Base-by-base conservation (phyloP, 495 filamentous ascomycete species). In the Aspergillus bridgeri region DNA sequence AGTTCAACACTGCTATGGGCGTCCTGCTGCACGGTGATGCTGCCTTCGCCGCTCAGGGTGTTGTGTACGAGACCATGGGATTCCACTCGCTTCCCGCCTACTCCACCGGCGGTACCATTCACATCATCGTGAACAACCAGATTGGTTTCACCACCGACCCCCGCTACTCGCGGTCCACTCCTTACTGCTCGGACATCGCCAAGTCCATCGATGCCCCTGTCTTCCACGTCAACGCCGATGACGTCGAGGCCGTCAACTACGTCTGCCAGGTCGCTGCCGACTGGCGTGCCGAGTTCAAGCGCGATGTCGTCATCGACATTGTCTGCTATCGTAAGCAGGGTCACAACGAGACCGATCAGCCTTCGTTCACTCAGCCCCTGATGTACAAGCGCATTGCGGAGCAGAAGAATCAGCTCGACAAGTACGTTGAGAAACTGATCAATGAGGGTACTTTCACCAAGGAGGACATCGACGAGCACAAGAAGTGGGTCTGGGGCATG, bases 131-230 rank as follows among this genome's bases (percentile, higher is more conserved):
- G 63, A 98, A 98, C 85, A 98, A 98, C 83, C 94, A 98, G 80
- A 98, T 98, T 71, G 94, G 94, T 71, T 98, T 98, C 82, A 98
- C 94, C 54, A 98, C 94, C n/a, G 94, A 98, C 71, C 94, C 94
- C 62, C 92, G 94, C 56, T 98, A 93, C 71, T 84, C 94, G 64
- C 91, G 94, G 63, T 98, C 94, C 21, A 98, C 94, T 48, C 90
- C 94, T 54, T 98, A 98, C 82, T 98, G 94, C 78, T 96, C 94
- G 18, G 94, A 98, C 73, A 96, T 98, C 68, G 95, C 94, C 69
- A 98, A 98, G 81, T 87, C 92, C 22, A 96, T 98, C 63, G 95
- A 98, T 62, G 95, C 94, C 15, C 94, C 94, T 33, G 90, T 98
- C 38, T 98, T 98, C 85, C 94, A 98, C 80, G 94, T 98, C 60